These are phyloP conservation scores for Larix kaempferi DNA, from an alignment of 75 land plant species.

Conservation along the genomic window DNA sequence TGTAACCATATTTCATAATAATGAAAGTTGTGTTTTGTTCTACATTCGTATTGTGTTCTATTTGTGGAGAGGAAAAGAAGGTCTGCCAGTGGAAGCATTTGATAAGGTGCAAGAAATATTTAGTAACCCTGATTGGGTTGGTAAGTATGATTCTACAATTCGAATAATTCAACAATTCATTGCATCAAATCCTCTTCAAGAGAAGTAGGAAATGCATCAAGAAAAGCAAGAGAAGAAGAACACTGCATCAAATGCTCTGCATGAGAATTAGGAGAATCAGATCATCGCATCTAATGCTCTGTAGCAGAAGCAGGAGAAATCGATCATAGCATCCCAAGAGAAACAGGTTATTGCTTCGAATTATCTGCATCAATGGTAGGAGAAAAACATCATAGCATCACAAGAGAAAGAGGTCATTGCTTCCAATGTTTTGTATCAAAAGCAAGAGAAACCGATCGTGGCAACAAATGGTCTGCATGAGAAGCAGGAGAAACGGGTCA, in stretches of 20 bases:
- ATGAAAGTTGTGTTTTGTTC: too few species aligned
- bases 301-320: neutral
- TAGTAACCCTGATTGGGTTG: conserved; percentile 54
- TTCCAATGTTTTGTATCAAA: conserved; percentile 18
- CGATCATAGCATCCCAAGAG: neutral
- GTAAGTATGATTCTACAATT: conserved; percentile 31
- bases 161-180: conserved; percentile 19
- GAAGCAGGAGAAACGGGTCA: conserved; percentile 24
- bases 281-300: conserved; percentile 15
- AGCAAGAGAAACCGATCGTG: neutral
- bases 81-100: conserved; percentile 79
- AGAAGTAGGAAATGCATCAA: conserved; percentile 4
- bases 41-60: too few species aligned
- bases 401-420: neutral
- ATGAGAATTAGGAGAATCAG: conserved; percentile 21
- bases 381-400: conserved; percentile 12
- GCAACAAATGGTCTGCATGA: neutral
- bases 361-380: neutral
- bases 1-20: too few species aligned
- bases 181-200: neutral
- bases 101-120: conserved; percentile 92
- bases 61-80: conserved; percentile 62
- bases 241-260: neutral
- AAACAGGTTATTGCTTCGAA: neutral
- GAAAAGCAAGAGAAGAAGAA: conserved; percentile 7